phyloP scores from a whole-genome alignment of 371 early-diverging fungal genomes.

The Smittium culicis region DNA sequence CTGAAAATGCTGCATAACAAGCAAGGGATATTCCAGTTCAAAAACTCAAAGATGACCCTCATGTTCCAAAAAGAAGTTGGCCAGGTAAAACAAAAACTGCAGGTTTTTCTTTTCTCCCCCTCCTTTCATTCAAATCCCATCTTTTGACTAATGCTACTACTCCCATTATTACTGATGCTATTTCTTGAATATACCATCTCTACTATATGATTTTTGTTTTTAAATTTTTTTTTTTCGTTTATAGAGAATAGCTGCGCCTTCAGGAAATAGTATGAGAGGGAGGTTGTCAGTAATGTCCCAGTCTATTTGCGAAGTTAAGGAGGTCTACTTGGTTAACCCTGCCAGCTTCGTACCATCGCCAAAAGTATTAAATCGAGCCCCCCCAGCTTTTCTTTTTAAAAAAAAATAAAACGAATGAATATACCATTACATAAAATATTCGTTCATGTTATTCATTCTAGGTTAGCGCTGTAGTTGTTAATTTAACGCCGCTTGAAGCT shows the following conservation, averaged over 20 bases:
- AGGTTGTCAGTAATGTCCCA: conserved; percentile 62
- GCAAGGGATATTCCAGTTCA: conserved; percentile 45
- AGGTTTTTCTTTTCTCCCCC: conserved; percentile 6
- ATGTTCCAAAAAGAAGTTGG: conserved; percentile 84
- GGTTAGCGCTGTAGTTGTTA: conserved; percentile 45
- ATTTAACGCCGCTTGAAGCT: conserved; percentile 38
- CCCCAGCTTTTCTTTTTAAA: no score
- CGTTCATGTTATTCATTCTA: conserved; percentile 39
- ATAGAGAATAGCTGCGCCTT: conserved; percentile 46
- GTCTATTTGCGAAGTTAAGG: conserved; percentile 41
- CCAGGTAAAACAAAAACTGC: conserved; percentile 30
- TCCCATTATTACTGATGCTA: no score
- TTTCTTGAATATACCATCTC: no score
- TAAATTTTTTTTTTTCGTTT: conserved; percentile 3
- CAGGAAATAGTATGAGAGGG: conserved; percentile 41
- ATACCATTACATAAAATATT: no score
- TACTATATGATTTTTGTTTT: no score
- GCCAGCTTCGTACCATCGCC: conserved; percentile 7
- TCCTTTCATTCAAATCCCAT: not conserved
- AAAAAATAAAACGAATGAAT: no score
- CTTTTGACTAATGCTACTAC: no score
- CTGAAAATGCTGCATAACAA: conserved; percentile 39
- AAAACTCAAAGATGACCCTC: conserved; percentile 49
- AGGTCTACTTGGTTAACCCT: conserved; percentile 6
- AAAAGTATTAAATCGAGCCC: no score